Percentiles rank a stretch among this genome's conserved stretches.
Conservation (phyloP, 306 rosid species). For the Lotus japonicus region DNA sequence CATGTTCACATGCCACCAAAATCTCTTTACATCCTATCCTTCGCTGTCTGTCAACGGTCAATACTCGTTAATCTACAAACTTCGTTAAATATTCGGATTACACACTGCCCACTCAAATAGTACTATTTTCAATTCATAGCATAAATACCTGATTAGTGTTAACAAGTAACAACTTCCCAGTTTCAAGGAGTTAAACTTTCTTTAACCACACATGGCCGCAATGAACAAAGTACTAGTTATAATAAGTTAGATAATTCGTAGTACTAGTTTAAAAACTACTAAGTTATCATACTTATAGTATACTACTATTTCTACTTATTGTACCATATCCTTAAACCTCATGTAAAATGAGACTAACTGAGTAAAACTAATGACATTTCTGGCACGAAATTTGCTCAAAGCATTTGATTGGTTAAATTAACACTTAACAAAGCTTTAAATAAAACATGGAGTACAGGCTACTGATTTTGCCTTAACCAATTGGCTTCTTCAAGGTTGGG, state of each 20-base stretch:
- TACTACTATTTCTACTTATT: no score
- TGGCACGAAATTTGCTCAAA: not conserved
- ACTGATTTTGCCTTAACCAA: slow-evolving; percentile 12
- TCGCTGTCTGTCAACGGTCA: no score
- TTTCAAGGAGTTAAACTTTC: slow-evolving; percentile 2
- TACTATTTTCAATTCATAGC: no score
- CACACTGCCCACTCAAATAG: not conserved
- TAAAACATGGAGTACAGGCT: not conserved
- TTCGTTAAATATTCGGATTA: not conserved
- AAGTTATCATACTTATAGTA: no score
- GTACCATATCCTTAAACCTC: no score
- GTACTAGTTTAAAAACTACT: no score
- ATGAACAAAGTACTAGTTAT: no score
- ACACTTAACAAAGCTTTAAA: not conserved
- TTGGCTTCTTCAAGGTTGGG: slow-evolving; percentile 32
- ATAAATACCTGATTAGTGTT: not conserved
- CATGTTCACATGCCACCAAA: slow-evolving; percentile 7
- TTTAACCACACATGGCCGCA: no score
- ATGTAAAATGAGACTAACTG: no score
- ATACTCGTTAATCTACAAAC: slow-evolving; percentile 6
- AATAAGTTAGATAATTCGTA: no score
- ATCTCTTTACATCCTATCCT: not conserved
- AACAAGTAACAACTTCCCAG: not conserved
- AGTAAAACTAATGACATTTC: not conserved
- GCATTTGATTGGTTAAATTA: not conserved